Evolutionary conservation across 129 eudicot genomes (phyloP), one percentile per base, ranked within the genome.

Genomic region (Centaurea solstitialis): DNA sequence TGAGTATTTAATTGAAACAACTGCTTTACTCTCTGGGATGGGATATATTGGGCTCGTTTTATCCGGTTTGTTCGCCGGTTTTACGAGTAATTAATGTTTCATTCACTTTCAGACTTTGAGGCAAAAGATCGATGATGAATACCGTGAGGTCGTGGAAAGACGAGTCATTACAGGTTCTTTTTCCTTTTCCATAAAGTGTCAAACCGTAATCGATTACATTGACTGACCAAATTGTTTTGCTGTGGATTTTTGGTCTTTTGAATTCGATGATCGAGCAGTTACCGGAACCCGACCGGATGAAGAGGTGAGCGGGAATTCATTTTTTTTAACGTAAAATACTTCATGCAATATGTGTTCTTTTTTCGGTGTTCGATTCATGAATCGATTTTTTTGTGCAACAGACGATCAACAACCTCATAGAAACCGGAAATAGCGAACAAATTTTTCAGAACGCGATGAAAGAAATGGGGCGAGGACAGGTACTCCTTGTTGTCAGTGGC

Each of bases 61-160:
- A 5, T 17, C 5, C 67, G 9, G 70, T 39, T 21, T 35, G n/a
- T 47, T 57, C 24, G 21, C 11, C 3, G 30, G 37, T 45, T 24
- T 30, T 35, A 68, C 50, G 6, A 33, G 0, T 13, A 68, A 40
- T 50, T 30, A 45, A 22, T 57, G 22, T 28, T 73, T 81, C 17
- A 50, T 43, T 2, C 18, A 5, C 12, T 12, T 67, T 67, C 93
- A 95, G 97, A 85, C 90, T 23, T 82, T 95, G 86, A 86, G 99
- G 45, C 97, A 88, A 76, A 92, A 85, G 86, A 89, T 95, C 15
- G 98, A 95, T 67, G 93, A 95, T 43, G 99, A 95, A 85, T 95
- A 95, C 67, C 98, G 98, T 24, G 99, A 95, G 86, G 98, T 93
- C 9, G 99, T 95, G 23, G 99, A 95, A 88, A 87, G 99, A 78